Evolutionary conservation across 164 flowering plant species (phyloP).

Genomic region (Macadamia integrifolia): DNA sequence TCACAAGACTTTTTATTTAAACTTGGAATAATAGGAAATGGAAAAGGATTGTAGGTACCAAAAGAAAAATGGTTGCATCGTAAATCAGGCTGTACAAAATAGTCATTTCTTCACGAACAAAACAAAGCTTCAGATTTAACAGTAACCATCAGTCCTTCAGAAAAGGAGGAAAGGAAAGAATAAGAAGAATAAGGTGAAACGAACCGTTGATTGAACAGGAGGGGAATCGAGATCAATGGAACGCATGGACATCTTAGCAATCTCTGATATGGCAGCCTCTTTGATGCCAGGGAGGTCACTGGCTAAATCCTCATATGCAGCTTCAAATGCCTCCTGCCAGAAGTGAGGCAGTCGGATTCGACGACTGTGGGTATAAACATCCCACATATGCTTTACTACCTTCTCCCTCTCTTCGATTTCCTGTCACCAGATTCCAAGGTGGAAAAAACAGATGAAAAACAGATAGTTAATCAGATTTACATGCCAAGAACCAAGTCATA

Average conservation of each 20-base stretch:
- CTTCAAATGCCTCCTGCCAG: constrained; percentile 95
- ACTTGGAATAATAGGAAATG: no score
- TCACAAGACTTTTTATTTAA: no score
- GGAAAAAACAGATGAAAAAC: neutral
- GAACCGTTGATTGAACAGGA: constrained; percentile 45
- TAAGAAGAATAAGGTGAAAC: constrained; percentile 7
- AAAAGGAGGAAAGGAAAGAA: neutral
- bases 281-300: constrained; percentile 63
- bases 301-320: constrained; percentile 84
- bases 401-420: constrained; percentile 99
- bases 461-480: neutral
- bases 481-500: constrained; percentile 2
- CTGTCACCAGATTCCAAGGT: constrained; percentile 26
- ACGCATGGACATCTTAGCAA: constrained; percentile 88
- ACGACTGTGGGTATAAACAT: constrained; percentile 73
- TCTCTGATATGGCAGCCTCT: constrained; percentile 80
- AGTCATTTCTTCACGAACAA: no score
- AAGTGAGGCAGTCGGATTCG: constrained; percentile 71
- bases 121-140: no score
- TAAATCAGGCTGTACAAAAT: no score
- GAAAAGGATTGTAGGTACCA: no score
- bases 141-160: no score
- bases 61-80: no score
- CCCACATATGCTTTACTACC: constrained; percentile 98
- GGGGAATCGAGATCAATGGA: constrained; percentile 61